phyloP scores from a whole-genome alignment of 768 basidiomycete species.

The Naganishia kalamii region DNA sequence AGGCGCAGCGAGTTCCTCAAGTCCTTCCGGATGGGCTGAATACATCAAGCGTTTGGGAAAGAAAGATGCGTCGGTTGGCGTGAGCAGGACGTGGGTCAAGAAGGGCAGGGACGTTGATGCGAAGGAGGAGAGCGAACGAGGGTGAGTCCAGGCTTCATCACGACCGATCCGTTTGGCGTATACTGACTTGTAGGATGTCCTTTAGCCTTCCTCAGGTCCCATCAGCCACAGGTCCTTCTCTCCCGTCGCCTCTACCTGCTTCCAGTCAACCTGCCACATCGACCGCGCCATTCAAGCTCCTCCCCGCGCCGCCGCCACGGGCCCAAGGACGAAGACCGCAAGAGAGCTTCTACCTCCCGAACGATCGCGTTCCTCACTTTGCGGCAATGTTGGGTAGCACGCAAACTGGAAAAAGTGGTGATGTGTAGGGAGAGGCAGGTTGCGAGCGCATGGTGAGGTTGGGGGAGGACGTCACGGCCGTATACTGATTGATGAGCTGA shows the following conservation, averaged over 20 bases:
- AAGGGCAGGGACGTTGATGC: neutral
- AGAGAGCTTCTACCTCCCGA: slow-evolving; percentile 5
- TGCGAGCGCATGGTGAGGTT: no score
- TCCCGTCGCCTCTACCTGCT: no score
- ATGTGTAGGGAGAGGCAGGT: no score
- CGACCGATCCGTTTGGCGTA: no score
- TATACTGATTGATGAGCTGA: no score
- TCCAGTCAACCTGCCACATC: neutral
- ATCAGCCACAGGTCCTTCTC: no score
- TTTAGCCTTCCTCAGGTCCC: no score
- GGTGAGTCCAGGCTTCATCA: neutral
- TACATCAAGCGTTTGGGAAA: neutral
- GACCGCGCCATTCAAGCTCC: neutral
- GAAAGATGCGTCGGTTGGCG: neutral
- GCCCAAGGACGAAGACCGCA: neutral
- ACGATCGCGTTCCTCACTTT: neutral
- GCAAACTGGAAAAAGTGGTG: no score
- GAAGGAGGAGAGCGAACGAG: neutral
- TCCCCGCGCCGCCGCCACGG: neutral
- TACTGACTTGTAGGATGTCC: no score
- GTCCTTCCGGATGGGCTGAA: neutral
- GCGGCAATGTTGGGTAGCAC: no score
- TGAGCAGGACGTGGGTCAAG: neutral
- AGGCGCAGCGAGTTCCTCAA: neutral
- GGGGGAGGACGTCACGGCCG: no score